A percentile compares a stretch with the other conserved stretches of the same genome.
phyloP scores from a whole-genome alignment of 352 stramenopile genomes.

The Albugo candida region DNA sequence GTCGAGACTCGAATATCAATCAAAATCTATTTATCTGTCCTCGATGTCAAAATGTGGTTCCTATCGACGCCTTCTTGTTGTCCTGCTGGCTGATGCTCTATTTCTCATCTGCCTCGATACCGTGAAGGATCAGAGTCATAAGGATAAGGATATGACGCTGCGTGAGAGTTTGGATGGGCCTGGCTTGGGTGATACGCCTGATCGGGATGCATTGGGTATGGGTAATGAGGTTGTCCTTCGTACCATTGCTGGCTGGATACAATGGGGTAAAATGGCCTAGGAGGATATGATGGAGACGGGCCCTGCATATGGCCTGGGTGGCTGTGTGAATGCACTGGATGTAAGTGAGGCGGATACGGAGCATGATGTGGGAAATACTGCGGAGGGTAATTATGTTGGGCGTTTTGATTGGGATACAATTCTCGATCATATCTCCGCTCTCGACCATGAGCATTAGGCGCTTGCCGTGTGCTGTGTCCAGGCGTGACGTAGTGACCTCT shows the following conservation, averaged over 20 bases:
- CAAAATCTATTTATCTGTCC: constrained; percentile 1
- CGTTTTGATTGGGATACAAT: not conserved
- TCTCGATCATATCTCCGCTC: not conserved
- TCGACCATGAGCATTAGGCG: not conserved
- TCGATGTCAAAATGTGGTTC: too few species aligned
- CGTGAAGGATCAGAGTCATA: not conserved
- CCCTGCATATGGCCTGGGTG: not conserved
- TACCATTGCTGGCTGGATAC: too few species aligned
- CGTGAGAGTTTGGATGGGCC: not conserved
- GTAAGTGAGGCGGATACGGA: not conserved
- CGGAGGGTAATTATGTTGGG: not conserved
- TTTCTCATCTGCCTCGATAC: too few species aligned
- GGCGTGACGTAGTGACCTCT: too few species aligned
- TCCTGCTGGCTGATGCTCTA: too few species aligned
- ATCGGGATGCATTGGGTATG: not conserved
- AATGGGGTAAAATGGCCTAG: not conserved
- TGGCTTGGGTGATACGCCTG: not conserved
- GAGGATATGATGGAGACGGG: not conserved
- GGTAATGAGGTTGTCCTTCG: too few species aligned
- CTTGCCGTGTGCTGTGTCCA: too few species aligned
- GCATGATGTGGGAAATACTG: not conserved
- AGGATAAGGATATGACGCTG: not conserved
- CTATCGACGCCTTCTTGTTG: too few species aligned
- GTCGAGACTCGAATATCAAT: not conserved
- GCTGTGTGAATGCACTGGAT: not conserved